Conservation (phyloP, 805 yeast genomes). For the Tetrapisispora fleetii region DNA sequence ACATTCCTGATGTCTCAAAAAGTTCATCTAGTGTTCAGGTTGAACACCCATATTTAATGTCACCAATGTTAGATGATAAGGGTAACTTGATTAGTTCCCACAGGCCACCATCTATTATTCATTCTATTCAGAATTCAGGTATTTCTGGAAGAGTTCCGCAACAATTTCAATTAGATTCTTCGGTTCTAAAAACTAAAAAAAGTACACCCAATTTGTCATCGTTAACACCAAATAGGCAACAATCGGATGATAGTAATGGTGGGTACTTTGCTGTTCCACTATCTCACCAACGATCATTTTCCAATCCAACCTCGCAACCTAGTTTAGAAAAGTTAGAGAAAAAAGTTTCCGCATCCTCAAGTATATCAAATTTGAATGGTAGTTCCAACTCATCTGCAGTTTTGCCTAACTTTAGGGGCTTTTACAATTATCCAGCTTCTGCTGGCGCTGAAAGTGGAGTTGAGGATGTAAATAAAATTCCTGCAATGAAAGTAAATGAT, state of each 20-base stretch:
- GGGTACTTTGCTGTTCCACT: conserved; percentile 31
- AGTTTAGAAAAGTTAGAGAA: conserved; percentile 7
- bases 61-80: conserved; percentile 31
- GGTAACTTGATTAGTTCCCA: conserved; percentile 24
- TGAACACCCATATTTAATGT: conserved; percentile 19
- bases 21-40: background rate
- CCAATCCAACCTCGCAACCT: background rate
- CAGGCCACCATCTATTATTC: conserved; percentile 1
- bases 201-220: conserved; percentile 9
- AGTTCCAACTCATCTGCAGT: background rate
- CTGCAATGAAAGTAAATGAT: conserved; percentile 15
- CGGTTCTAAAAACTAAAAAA: background rate
- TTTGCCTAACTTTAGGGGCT: background rate
- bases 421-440: background rate
- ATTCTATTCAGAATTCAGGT: background rate
- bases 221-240: conserved; percentile 19
- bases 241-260: conserved; percentile 23
- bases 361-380: background rate
- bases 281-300: conserved; percentile 5
- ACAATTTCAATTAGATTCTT: conserved; percentile 1
- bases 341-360: conserved; percentile 2
- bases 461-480: conserved; percentile 5
- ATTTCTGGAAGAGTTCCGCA: background rate
- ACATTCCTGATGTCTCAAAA: background rate
- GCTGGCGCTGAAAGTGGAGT: background rate